Evolutionary conservation across 139 green algal species (phyloP), one percentile per base, ranked within the genome.

Genomic region (Nannochloris sp.): DNA sequence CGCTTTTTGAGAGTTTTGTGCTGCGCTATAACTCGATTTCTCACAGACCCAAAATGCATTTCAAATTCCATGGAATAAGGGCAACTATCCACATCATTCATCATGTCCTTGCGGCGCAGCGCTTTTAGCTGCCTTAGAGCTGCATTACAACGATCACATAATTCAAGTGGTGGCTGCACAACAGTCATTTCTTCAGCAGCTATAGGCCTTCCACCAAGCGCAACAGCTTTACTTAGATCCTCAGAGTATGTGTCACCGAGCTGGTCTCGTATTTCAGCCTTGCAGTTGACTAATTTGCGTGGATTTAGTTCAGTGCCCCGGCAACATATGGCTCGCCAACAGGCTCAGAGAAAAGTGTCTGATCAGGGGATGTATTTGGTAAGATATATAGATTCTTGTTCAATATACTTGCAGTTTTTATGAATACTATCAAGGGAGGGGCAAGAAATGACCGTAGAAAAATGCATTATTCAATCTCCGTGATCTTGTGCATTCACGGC

Each of bases 281-380:
- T 19, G 19, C 42, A 51, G 42, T 51, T 51, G 19, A 19, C 19
- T 19, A 51, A 19, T 19, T 19, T 51, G 19, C 42, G 42, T 19
- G 42, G 42, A 27, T 51, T 51, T 51, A 19, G 19, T 19, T 51
- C 42, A 27, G 19, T 27, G 37, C 6, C 27, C 10, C n/a, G 31
- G 33, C 68, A 10, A 19, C 33, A 51, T 51, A 54, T 42, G 42
- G 35, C 35, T 65, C 58, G n/a, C 54, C 60, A 24, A 65, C 57
- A 10, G 60, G 44, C 15, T 56, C 47, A 65, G 14, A 46, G 60
- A 34, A 31, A 33, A 3, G 60, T 71, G 9, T 13, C 27, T 19
- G 68, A 81, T 51, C 57, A 60, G 10, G 59, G 38, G 29, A 65
- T 77, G 65, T 81, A 81, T 62, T 29, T 76, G 29, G 74, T 81